A percentile compares a stretch with the other conserved stretches of the same genome.
Evolutionary conservation across 2,329 filamentous ascomycete genomes (phyloP).

Genomic region (Penicillium oxalicum): DNA sequence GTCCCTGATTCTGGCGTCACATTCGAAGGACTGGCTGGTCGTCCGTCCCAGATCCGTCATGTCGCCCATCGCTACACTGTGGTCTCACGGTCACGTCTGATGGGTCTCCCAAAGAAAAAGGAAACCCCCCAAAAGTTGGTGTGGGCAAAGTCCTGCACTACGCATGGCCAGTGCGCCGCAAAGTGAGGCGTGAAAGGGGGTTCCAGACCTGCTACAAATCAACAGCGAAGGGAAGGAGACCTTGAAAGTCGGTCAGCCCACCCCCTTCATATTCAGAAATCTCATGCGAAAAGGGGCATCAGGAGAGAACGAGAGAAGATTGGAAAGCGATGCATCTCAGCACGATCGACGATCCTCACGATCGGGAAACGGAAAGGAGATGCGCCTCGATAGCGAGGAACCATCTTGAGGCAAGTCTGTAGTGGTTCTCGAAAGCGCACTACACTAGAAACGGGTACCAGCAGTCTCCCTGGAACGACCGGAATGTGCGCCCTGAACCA

Average conservation of each 20-base stretch:
- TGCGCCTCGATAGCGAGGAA: slow-evolving; percentile 2
- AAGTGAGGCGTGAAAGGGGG: slow-evolving; percentile 21
- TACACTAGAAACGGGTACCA: slow-evolving; percentile 20
- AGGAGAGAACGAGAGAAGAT: too few species aligned
- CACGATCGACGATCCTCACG: slow-evolving; percentile 2
- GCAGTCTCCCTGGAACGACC: slow-evolving; percentile 11
- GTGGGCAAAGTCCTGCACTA: background rate
- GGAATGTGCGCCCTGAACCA: slow-evolving; percentile 16
- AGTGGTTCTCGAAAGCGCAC: slow-evolving; percentile 5
- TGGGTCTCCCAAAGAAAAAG: too few species aligned
- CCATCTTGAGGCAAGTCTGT: background rate
- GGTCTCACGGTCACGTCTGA: background rate
- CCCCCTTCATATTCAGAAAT: slow-evolving; percentile 1
- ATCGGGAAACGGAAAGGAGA: slow-evolving; percentile 4
- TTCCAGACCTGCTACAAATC: background rate
- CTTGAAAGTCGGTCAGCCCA: background rate
- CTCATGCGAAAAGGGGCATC: too few species aligned
- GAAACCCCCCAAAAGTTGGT: too few species aligned
- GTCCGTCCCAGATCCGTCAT: slow-evolving; percentile 2
- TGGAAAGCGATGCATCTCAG: background rate
- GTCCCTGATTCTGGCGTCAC: background rate
- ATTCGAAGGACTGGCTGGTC: background rate
- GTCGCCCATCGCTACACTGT: background rate
- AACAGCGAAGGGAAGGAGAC: background rate
- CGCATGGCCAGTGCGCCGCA: slow-evolving; percentile 22